phyloP scores from a whole-genome alignment of 1,284 basidiomycete species.

The Laetiporus sulphureus region DNA sequence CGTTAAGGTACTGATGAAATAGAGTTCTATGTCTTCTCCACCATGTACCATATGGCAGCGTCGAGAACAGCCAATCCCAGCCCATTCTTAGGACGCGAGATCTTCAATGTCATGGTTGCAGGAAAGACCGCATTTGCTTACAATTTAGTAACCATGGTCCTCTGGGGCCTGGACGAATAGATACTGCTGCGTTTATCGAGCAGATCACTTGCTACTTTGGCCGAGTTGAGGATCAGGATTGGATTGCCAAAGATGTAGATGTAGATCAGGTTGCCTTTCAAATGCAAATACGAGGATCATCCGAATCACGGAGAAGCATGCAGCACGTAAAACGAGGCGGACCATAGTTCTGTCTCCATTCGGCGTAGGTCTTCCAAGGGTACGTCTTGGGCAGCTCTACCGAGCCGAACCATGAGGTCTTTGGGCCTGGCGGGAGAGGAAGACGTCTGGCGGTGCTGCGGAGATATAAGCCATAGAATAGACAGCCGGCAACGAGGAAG shows the following conservation, averaged over 20 bases:
- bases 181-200: constrained; percentile 44
- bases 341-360: constrained; percentile 42
- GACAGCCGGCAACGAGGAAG: constrained; percentile 1
- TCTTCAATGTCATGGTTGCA: too few species aligned
- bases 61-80: constrained; percentile 42
- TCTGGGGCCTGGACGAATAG: constrained; percentile 36
- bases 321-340: constrained; percentile 8
- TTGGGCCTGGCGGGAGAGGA: constrained; percentile 42
- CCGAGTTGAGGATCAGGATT: constrained; percentile 20
- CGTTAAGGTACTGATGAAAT: constrained; percentile 38
- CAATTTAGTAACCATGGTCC: constrained; percentile 42
- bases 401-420: constrained; percentile 29
- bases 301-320: background rate
- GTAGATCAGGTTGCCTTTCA: constrained; percentile 17
- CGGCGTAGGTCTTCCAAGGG: constrained; percentile 41
- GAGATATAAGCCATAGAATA: constrained; percentile 7
- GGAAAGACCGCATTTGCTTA: constrained; percentile 24
- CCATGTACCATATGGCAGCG: constrained; percentile 33
- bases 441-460: constrained; percentile 10
- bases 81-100: constrained; percentile 43
- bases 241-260: constrained; percentile 28
- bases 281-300: background rate
- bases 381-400: constrained; percentile 30
- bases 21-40: constrained; percentile 39
- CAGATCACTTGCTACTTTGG: constrained; percentile 44